These are phyloP conservation scores for Hypoxylon sp. DNA, from an alignment of 2,329 filamentous ascomycete genomes.

Conservation along the genomic window DNA sequence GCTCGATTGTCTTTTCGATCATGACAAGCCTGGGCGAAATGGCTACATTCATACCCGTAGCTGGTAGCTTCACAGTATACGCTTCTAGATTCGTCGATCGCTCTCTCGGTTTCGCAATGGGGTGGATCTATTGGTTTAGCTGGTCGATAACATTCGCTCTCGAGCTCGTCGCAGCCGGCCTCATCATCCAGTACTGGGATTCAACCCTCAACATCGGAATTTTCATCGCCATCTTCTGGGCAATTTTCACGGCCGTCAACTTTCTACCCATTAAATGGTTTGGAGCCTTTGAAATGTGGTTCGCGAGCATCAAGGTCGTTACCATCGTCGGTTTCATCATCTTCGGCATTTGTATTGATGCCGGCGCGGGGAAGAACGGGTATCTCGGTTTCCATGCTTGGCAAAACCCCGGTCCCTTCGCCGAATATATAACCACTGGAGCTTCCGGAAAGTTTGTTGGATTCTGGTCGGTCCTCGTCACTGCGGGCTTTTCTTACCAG, in stretches of 20 bases:
- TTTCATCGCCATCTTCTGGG: conserved; percentile 81
- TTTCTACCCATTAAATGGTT: conserved; percentile 79
- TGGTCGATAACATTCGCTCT: conserved; percentile 80
- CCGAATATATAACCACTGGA: conserved; percentile 68
- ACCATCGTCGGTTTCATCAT: conserved; percentile 82
- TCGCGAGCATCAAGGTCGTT: conserved; percentile 81
- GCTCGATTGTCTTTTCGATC: conserved; percentile 79
- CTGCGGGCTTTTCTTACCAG: conserved; percentile 77
- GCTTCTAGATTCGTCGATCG: conserved; percentile 78
- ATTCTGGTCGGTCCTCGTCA: conserved; percentile 77
- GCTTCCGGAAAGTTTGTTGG: conserved; percentile 73
- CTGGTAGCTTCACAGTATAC: conserved; percentile 82
- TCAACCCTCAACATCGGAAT: conserved; percentile 73
- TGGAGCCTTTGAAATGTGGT: conserved; percentile 84
- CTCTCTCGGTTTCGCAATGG: conserved; percentile 80
- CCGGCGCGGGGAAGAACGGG: conserved; percentile 76
- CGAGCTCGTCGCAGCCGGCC: conserved; percentile 77
- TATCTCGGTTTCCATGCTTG: conserved; percentile 82
- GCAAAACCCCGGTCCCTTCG: conserved; percentile 76
- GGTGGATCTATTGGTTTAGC: conserved; percentile 87
- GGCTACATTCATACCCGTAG: conserved; percentile 81
- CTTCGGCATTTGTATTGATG: conserved; percentile 80
- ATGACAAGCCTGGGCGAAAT: conserved; percentile 80
- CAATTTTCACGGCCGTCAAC: conserved; percentile 76
- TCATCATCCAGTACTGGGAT: conserved; percentile 84